Base-by-base conservation (phyloP, 345 rosid genomes). In the Acer campestre region DNA sequence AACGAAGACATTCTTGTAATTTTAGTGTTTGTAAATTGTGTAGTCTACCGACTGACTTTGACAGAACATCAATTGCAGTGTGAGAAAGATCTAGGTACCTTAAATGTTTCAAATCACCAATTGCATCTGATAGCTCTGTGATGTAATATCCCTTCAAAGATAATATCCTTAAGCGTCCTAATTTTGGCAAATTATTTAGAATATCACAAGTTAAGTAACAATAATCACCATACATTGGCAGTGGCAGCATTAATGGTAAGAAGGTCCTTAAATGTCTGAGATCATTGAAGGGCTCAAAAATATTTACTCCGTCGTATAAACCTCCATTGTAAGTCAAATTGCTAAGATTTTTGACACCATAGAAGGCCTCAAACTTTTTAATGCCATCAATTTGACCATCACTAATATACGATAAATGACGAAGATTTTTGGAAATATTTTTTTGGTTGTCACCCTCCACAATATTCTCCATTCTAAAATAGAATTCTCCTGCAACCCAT, bases 21-120 rank as follows among this genome's bases (percentile, higher is more conserved):
- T 10, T 2, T 35, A 80, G 61, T 6, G 67, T 63, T 0, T 40
- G 20, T 7, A 80, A 42, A 61, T 75, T 74, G 61, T 17, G 62
- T 17, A 80, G 67, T 0, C 11, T 29, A 35, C 56, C 7, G 1
- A 80, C 9, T 18, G 56, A 64, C 51, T 75, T 59, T 22, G 82
- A 71, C 7, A 75, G 51, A n/a, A 13, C 3, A 23, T 10, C 16
- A 18, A 80, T 80, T 10, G 8, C 1, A 14, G 69, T 75, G 10
- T 46, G 0, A 10, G 71, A 80, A 1, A 80, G 25, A 18, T 75
- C 49, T 14, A 80, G 59, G 10, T 68, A 42, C 16, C 75, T 61
- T 35, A 80, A 20, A 56, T 68, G 75, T 10, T 75, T 75, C 68
- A 75, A 62, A 16, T 11, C 3, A 8, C 69, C 44, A 38, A 69